A percentile compares a stretch with the other conserved stretches of the same genome.
These are phyloP conservation scores for Tulasnella sp. DNA, from an alignment of 768 basidiomycete species.

Conservation along the genomic window DNA sequence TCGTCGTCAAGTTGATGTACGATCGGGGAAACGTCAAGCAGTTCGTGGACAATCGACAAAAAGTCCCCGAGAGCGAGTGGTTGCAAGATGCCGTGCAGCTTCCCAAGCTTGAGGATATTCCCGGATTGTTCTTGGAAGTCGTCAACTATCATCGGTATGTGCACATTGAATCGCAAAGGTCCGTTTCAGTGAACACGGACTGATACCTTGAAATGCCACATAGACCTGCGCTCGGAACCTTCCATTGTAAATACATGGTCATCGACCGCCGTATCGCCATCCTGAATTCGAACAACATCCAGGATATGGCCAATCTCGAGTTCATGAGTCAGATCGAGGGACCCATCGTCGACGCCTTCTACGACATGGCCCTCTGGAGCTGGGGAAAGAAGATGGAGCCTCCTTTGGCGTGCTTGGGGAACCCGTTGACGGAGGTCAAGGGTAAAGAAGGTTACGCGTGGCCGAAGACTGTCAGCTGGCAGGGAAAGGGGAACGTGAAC, in stretches of 20 bases:
- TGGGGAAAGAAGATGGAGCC: slow-evolving; percentile 44
- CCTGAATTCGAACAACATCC: slow-evolving; percentile 58
- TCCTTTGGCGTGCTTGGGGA: slow-evolving; percentile 32
- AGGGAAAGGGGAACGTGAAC: too few relatives aligned
- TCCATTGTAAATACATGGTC: slow-evolving; percentile 60
- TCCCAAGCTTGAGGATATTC: slow-evolving; percentile 45
- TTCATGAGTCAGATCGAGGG: slow-evolving; percentile 65
- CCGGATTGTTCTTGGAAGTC: slow-evolving; percentile 48
- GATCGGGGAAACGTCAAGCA: slow-evolving; percentile 55
- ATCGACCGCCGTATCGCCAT: slow-evolving; percentile 57
- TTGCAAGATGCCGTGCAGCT: slow-evolving; percentile 34
- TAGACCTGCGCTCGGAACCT: slow-evolving; percentile 46
- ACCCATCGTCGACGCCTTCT: slow-evolving; percentile 54
- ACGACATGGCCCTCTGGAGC: slow-evolving; percentile 55
- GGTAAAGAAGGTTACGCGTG: too few relatives aligned
- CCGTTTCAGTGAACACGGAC: neutral
- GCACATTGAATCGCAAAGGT: slow-evolving; percentile 17
- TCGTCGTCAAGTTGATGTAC: slow-evolving; percentile 58
- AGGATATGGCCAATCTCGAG: slow-evolving; percentile 40
- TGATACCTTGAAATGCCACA: slow-evolving; percentile 26
- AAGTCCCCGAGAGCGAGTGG: slow-evolving; percentile 37
- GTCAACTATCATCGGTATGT: slow-evolving; percentile 39
- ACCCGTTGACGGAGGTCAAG: too few relatives aligned
- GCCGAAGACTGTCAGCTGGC: too few relatives aligned
- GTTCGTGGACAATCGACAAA: slow-evolving; percentile 35